A percentile compares a stretch with the other conserved stretches of the same genome.
These are phyloP conservation scores for Powellomyces hirtus DNA, from an alignment of 192 early-diverging fungal species.

Conservation along the genomic window DNA sequence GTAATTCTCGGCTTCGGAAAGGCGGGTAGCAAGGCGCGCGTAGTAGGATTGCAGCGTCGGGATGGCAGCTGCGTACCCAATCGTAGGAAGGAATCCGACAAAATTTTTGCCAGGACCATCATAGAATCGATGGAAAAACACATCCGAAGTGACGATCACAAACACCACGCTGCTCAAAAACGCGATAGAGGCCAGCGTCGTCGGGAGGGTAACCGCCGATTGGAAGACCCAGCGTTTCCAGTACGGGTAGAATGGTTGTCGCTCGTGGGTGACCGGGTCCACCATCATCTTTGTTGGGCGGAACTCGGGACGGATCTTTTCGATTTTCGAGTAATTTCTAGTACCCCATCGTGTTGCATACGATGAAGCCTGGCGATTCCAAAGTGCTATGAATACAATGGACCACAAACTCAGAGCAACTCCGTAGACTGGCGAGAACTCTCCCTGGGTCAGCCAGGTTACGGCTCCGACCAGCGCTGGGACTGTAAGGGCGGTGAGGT, in stretches of 20 bases:
- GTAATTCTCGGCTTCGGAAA: slow-evolving; percentile 86
- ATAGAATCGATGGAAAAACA: slow-evolving; percentile 79
- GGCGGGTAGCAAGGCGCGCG: slow-evolving; percentile 49
- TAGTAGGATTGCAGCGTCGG: slow-evolving; percentile 70
- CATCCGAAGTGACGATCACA: slow-evolving; percentile 51
- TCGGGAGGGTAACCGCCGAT: slow-evolving; percentile 30
- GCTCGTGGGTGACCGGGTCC: slow-evolving; percentile 76
- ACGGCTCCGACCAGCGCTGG: slow-evolving; percentile 67
- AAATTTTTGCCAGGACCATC: slow-evolving; percentile 67
- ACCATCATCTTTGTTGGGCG: slow-evolving; percentile 51
- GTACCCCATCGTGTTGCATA: slow-evolving; percentile 79
- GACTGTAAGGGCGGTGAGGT: slow-evolving; percentile 69
- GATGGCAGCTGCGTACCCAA: slow-evolving; percentile 71
- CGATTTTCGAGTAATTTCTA: slow-evolving; percentile 54
- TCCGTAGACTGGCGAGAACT: slow-evolving; percentile 67
- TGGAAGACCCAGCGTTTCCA: slow-evolving; percentile 62
- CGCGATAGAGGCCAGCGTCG: slow-evolving; percentile 57
- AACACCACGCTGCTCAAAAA: slow-evolving; percentile 57
- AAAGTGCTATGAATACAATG: slow-evolving; percentile 72
- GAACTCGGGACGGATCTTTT: slow-evolving; percentile 69
- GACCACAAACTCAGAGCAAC: slow-evolving; percentile 34
- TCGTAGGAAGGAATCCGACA: slow-evolving; percentile 63
- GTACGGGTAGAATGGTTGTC: slow-evolving; percentile 65
- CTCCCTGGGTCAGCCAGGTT: slow-evolving; percentile 49
- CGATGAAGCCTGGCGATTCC: slow-evolving; percentile 74